A percentile compares a stretch with the other conserved stretches of the same genome.
Evolutionary conservation across 208 protist genomes (phyloP).

Genomic region (Acanthamoeba lenticulata): DNA sequence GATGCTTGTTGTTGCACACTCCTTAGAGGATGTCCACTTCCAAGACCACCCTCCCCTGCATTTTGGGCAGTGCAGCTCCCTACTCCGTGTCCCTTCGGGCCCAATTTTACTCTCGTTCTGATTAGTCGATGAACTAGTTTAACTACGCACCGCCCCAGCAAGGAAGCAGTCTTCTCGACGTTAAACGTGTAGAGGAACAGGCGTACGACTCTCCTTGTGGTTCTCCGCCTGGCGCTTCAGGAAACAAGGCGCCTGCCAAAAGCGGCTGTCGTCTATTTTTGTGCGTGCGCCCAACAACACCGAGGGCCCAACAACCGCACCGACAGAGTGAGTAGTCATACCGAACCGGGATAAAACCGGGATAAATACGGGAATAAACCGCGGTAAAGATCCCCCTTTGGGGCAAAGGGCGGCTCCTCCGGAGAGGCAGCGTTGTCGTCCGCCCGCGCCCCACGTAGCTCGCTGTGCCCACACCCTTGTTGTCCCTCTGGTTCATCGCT

Average conservation of each 20-base stretch:
- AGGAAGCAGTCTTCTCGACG: background rate
- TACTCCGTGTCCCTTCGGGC: background rate
- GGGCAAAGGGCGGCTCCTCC: too few relatives aligned
- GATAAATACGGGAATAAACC: too few relatives aligned
- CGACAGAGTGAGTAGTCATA: too few relatives aligned
- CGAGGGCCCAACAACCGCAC: too few relatives aligned
- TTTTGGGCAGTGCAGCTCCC: background rate
- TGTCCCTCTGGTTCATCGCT: background rate
- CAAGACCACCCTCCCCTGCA: background rate
- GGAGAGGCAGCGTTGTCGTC: background rate
- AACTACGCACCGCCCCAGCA: too few relatives aligned
- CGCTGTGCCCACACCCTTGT: background rate
- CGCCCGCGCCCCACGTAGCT: too few relatives aligned
- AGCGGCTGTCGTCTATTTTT: too few relatives aligned
- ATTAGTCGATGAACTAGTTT: constrained; percentile 34
- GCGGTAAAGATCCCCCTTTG: too few relatives aligned
- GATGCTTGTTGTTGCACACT: background rate
- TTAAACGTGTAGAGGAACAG: background rate
- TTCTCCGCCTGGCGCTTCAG: too few relatives aligned
- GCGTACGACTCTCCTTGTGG: background rate
- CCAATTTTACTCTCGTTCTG: constrained; percentile 34
- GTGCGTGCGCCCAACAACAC: too few relatives aligned
- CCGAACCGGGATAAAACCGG: too few relatives aligned
- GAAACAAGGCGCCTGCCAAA: too few relatives aligned
- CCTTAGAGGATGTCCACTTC: background rate